Conservation (phyloP, 1,284 basidiomycete species). For the Leccinum angustisporum region DNA sequence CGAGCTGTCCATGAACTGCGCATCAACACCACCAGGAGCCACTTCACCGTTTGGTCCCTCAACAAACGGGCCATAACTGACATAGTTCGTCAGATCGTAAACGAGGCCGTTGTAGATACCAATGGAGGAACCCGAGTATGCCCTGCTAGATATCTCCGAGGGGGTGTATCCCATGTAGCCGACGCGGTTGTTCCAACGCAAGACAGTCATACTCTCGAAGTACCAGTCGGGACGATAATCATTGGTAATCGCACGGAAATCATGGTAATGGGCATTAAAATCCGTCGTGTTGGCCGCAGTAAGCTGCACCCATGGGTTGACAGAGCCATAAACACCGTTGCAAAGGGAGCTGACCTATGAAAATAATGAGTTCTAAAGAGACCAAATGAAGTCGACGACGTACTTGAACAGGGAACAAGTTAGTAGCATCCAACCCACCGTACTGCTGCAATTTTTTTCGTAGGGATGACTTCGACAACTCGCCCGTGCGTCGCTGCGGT, state of each 20-base stretch:
- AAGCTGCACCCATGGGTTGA: constrained; percentile 85
- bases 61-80: constrained; percentile 58
- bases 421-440: constrained; percentile 75
- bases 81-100: constrained; percentile 87
- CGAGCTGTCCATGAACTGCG: neutral
- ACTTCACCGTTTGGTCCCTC: constrained; percentile 60
- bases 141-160: constrained; percentile 74
- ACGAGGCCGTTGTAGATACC: constrained; percentile 84
- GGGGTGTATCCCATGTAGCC: constrained; percentile 91
- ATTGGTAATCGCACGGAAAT: constrained; percentile 86
- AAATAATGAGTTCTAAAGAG: constrained; percentile 4
- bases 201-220: constrained; percentile 85
- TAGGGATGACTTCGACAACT: constrained; percentile 73
- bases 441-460: constrained; percentile 73
- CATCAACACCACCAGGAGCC: constrained; percentile 48
- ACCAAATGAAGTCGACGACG: constrained; percentile 11
- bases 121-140: constrained; percentile 63
- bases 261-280: constrained; percentile 86
- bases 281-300: constrained; percentile 82
- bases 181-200: constrained; percentile 86
- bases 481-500: constrained; percentile 63
- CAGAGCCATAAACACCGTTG: constrained; percentile 77
- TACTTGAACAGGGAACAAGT: constrained; percentile 93
- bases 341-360: constrained; percentile 87
- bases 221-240: constrained; percentile 97